Evolutionary conservation across 2,329 filamentous ascomycete genomes (phyloP).

Genomic region (Teratosphaeria gauchensis): DNA sequence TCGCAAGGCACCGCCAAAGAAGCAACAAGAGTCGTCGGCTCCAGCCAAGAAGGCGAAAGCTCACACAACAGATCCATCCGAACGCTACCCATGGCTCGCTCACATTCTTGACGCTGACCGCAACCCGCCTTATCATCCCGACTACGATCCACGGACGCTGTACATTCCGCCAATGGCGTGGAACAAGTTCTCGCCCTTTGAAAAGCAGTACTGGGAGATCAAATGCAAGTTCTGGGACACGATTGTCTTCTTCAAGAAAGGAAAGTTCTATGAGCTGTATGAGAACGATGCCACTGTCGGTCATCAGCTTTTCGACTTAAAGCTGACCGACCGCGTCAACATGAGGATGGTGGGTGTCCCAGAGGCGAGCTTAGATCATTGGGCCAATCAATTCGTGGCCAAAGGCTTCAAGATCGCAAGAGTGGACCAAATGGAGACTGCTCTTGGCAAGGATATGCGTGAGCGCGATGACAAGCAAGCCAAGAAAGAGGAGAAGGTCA

Average conservation of each 20-base stretch:
- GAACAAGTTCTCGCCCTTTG: slow-evolving; percentile 80
- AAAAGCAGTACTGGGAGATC: slow-evolving; percentile 99
- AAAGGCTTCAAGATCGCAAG: slow-evolving; percentile 96
- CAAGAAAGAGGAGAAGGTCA: slow-evolving; percentile 78
- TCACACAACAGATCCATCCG: slow-evolving; percentile 70
- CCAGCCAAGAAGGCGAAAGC: slow-evolving; percentile 50
- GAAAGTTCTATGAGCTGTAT: slow-evolving; percentile 97
- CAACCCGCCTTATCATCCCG: slow-evolving; percentile 66
- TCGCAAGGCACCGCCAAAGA: slow-evolving; percentile 27
- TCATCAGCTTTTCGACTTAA: slow-evolving; percentile 92
- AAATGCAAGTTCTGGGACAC: slow-evolving; percentile 98
- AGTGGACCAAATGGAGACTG: slow-evolving; percentile 94
- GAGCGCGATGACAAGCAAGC: slow-evolving; percentile 59
- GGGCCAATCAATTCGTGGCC: slow-evolving; percentile 96
- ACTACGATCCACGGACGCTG: slow-evolving; percentile 86
- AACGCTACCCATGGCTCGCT: slow-evolving; percentile 84
- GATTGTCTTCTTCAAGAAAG: slow-evolving; percentile 99
- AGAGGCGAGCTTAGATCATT: slow-evolving; percentile 88
- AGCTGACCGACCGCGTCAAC: slow-evolving; percentile 94
- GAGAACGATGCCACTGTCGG: slow-evolving; percentile 96
- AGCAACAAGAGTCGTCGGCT: slow-evolving; percentile 20
- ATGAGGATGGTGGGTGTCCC: slow-evolving; percentile 99
- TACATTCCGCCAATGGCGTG: slow-evolving; percentile 76
- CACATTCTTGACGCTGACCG: slow-evolving; percentile 76
- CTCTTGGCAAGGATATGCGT: slow-evolving; percentile 96